Conservation (phyloP, 352 stramenopile species). For the Lagenidium sp. region DNA sequence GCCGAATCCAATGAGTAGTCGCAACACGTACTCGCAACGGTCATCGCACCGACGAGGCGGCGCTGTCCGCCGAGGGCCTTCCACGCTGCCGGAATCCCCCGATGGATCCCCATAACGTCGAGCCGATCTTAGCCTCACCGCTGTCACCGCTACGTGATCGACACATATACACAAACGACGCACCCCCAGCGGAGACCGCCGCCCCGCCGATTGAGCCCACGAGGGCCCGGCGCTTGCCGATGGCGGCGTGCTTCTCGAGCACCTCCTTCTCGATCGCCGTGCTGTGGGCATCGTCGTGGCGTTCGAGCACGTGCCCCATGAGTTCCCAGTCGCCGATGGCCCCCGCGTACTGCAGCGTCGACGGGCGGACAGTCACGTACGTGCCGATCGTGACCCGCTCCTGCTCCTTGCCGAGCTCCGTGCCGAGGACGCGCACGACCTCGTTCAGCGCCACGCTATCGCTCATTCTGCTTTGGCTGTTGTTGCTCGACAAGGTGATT, state of each 20-base stretch:
- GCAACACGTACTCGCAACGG: slow-evolving; percentile 14
- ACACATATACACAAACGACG: not conserved
- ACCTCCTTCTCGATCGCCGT: slow-evolving; percentile 56
- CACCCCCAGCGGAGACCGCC: slow-evolving; percentile 15
- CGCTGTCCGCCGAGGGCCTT: slow-evolving; percentile 10
- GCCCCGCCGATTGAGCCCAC: slow-evolving; percentile 31
- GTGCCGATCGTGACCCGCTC: slow-evolving; percentile 38
- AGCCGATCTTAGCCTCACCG: too few species aligned
- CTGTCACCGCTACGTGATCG: too few species aligned
- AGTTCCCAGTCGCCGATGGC: not conserved
- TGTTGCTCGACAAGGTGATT: slow-evolving; percentile 3
- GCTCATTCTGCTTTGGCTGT: slow-evolving; percentile 2
- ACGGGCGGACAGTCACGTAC: too few species aligned
- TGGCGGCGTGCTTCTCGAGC: slow-evolving; percentile 35
- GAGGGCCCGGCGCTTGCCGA: slow-evolving; percentile 31
- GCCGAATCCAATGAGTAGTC: too few species aligned
- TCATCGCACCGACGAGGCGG: slow-evolving; percentile 12
- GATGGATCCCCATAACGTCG: not conserved
- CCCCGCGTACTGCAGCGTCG: too few species aligned
- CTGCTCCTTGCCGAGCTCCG: slow-evolving; percentile 41
- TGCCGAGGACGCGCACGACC: slow-evolving; percentile 53
- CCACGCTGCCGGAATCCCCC: slow-evolving; percentile 2
- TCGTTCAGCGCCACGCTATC: slow-evolving; percentile 36
- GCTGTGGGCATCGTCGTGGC: too few species aligned
- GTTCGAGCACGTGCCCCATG: not conserved